These are phyloP conservation scores for Crucihimalaya himalaica DNA, from an alignment of 345 rosid species.

Conservation along the genomic window DNA sequence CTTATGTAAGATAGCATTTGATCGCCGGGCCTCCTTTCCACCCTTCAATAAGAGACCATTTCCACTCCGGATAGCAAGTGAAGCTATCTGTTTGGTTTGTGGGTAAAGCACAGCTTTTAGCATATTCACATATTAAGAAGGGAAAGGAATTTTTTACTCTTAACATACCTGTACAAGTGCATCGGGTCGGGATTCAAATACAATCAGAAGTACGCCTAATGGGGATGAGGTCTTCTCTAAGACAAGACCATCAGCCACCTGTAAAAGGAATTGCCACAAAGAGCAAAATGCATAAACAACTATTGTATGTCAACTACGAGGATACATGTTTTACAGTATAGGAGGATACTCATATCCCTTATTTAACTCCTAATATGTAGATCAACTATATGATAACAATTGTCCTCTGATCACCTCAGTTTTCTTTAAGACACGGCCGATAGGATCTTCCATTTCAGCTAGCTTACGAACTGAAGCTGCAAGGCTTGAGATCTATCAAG, in stretches of 20 bases:
- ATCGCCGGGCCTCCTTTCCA: constrained; percentile 90
- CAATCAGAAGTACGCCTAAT: constrained; percentile 92
- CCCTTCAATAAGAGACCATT: constrained; percentile 95
- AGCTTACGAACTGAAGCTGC: constrained; percentile 76
- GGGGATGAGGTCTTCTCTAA: constrained; percentile 96
- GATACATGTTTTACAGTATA: background rate
- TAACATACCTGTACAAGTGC: constrained; percentile 87
- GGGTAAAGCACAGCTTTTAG: constrained; percentile 20
- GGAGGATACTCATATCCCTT: background rate
- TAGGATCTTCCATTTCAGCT: constrained; percentile 96
- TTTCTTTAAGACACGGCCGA: constrained; percentile 79
- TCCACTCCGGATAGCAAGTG: constrained; percentile 95
- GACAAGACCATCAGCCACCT: constrained; percentile 94
- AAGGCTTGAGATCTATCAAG: constrained; percentile 71
- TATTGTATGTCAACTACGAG: background rate
- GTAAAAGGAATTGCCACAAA: constrained; percentile 35
- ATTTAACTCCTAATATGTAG: background rate
- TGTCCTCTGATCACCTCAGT: constrained; percentile 64
- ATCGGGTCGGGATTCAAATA: constrained; percentile 97
- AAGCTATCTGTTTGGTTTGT: constrained; percentile 73
- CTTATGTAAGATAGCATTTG: constrained; percentile 96
- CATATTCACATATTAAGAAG: background rate
- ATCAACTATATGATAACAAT: constrained; percentile 15
- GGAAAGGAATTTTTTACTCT: background rate
- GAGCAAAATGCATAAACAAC: constrained; percentile 27